Evolutionary conservation across 768 basidiomycete species (phyloP), one percentile per base, ranked within the genome.

Genomic region (Pilatotrama ljubarskyi): DNA sequence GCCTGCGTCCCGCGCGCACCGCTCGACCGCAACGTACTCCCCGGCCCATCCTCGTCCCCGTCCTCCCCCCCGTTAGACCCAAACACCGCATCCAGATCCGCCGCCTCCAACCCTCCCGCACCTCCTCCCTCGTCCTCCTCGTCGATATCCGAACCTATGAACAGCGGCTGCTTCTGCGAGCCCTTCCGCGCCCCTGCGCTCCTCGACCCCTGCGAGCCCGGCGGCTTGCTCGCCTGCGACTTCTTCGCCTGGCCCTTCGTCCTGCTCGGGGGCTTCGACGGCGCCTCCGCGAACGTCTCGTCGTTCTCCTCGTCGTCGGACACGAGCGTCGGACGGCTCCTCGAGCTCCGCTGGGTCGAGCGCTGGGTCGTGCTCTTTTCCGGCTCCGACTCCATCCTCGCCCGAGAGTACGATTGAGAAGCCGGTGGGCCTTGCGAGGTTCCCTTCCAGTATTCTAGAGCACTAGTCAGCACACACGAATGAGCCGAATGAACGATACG

Each of bases 401-500:
- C 24, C 15, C 59, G 57, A 0, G 58, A 49, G 29, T 57, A 50
- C 0, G 60, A 42, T 11, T 57, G 58, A 5, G 55, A 50, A 11
- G 58, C 24, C 9, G 57, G 20, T 15, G 47, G 51, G 8, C 59
- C 52, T 51, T 65, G 59, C 29, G 71, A 69, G 15, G 63, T 68
- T 38, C 71, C 74, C 65, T 83, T 85, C 86, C 86, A 85, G 66
- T 86, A 85, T 24, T 76, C 87, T 88, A 64, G 48, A 44, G 43
- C 38, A 10, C 29, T n/a, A 14, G 18, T 29, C 56, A 61, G 29
- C 54, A 29, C 55, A 47, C 26, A 2, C 55, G 50, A 5, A 17
- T 18, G 3, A n/a, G 6, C 17, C 22, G 48, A 8, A 15, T 10
- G 8, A 43, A 20, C 32, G 49, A 13, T 54, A 70, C 77, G 56